phyloP scores from a whole-genome alignment of 2,329 filamentous ascomycete genomes.

The Amylocarpus encephaloides region DNA sequence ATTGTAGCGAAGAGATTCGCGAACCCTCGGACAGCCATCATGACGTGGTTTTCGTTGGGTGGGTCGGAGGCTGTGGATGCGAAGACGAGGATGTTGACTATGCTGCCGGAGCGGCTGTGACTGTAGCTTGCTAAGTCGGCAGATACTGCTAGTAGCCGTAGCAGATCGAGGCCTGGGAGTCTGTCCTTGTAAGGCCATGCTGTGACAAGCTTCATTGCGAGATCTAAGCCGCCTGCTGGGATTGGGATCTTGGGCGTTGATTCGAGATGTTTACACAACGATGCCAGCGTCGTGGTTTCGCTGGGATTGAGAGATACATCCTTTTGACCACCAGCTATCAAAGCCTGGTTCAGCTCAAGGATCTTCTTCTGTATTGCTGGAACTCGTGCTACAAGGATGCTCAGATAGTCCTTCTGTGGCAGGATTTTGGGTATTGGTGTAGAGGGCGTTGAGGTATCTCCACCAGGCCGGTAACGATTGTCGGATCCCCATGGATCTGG shows the following conservation, averaged over 20 bases:
- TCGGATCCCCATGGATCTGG: constrained; percentile 73
- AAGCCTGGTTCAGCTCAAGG: constrained; percentile 64
- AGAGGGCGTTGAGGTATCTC: constrained; percentile 39
- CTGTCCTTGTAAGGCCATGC: constrained; percentile 76
- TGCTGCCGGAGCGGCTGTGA: constrained; percentile 46
- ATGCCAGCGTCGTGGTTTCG: constrained; percentile 57
- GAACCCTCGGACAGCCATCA: constrained; percentile 78
- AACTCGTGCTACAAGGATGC: constrained; percentile 68
- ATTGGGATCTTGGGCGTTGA: constrained; percentile 35
- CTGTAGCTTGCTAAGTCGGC: constrained; percentile 58
- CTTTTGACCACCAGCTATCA: constrained; percentile 66
- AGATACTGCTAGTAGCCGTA: constrained; percentile 72
- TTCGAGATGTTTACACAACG: constrained; percentile 59
- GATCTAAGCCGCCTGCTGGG: constrained; percentile 50
- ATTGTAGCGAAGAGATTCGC: constrained; percentile 77
- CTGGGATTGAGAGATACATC: constrained; percentile 66
- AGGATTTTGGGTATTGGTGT: constrained; percentile 49
- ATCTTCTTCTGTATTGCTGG: constrained; percentile 70
- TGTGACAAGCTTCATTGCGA: constrained; percentile 67
- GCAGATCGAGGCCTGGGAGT: constrained; percentile 76
- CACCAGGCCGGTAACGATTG: constrained; percentile 70
- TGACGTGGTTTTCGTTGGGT: constrained; percentile 70
- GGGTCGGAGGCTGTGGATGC: constrained; percentile 51
- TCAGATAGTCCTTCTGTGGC: constrained; percentile 74
- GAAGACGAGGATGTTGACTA: constrained; percentile 54